Conservation (phyloP, 306 rosid genomes). For the Lathyrus oleraceus region DNA sequence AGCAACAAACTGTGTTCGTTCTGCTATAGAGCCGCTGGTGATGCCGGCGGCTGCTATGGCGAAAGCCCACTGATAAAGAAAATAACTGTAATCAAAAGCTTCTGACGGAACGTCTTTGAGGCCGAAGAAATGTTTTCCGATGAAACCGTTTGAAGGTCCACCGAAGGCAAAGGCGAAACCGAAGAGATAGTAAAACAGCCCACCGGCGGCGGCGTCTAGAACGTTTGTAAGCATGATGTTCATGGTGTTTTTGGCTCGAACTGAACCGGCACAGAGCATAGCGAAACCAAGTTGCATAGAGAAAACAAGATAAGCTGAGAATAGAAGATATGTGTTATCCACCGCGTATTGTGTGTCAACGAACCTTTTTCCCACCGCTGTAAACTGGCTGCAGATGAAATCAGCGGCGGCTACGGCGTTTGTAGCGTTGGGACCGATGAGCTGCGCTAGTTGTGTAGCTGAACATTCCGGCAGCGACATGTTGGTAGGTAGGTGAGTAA, state of each 20-base stretch:
- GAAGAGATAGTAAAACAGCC: slow-evolving; percentile 84
- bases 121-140: slow-evolving; percentile 76
- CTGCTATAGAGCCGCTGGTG: slow-evolving; percentile 90
- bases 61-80: slow-evolving; percentile 96
- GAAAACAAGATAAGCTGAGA: slow-evolving; percentile 95
- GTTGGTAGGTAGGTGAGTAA: not conserved
- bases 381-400: slow-evolving; percentile 56
- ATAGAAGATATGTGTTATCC: slow-evolving; percentile 80
- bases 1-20: slow-evolving; percentile 84
- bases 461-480: slow-evolving; percentile 49
- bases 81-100: slow-evolving; percentile 50
- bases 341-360: slow-evolving; percentile 56
- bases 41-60: slow-evolving; percentile 97
- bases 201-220: slow-evolving; percentile 90
- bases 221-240: slow-evolving; percentile 98
- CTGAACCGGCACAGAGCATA: slow-evolving; percentile 99
- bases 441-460: slow-evolving; percentile 39
- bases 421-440: slow-evolving; percentile 65
- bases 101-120: slow-evolving; percentile 48
- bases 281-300: slow-evolving; percentile 98
- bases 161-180: slow-evolving; percentile 97
- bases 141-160: slow-evolving; percentile 73
- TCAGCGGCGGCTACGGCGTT: slow-evolving; percentile 57
- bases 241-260: slow-evolving; percentile 98
- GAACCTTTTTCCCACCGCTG: slow-evolving; percentile 41